Conservation (phyloP, 1,284 basidiomycete genomes). For the Fomitopsis betulina region DNA sequence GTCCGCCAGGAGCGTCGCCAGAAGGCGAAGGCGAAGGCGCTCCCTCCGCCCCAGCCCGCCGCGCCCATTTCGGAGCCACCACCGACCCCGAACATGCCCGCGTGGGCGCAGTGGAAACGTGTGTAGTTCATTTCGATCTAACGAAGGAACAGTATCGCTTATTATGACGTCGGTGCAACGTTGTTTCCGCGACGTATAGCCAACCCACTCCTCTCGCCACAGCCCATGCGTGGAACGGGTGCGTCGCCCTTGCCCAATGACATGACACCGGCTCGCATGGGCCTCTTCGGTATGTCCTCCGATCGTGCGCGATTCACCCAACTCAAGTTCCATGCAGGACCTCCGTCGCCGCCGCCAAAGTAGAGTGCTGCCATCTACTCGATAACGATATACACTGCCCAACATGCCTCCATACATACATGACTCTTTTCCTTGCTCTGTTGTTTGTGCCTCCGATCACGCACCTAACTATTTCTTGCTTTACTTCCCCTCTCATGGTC, state of each 20-base stretch:
- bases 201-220: constrained; percentile 50
- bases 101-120: constrained; percentile 80
- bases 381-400: not conserved
- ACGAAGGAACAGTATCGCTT: not conserved
- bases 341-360: constrained; percentile 56
- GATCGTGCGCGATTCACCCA: not conserved
- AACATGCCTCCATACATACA: not conserved
- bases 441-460: not conserved
- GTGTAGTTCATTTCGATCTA: constrained; percentile 19
- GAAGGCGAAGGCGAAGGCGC: constrained; percentile 36
- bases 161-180: not conserved
- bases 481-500: not conserved
- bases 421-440: not conserved
- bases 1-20: constrained; percentile 48
- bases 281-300: constrained; percentile 53
- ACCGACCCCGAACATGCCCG: constrained; percentile 48
- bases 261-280: constrained; percentile 41
- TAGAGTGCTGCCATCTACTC: constrained; percentile 20
- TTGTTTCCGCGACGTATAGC: constrained; percentile 31
- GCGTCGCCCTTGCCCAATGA: constrained; percentile 32
- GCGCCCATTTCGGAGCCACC: constrained; percentile 32
- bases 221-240: constrained; percentile 31
- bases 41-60: constrained; percentile 38
- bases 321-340: constrained; percentile 32
- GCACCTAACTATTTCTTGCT: not conserved